Base-by-base conservation (phyloP, 768 basidiomycete species). In the Hygrocybe punicea region DNA sequence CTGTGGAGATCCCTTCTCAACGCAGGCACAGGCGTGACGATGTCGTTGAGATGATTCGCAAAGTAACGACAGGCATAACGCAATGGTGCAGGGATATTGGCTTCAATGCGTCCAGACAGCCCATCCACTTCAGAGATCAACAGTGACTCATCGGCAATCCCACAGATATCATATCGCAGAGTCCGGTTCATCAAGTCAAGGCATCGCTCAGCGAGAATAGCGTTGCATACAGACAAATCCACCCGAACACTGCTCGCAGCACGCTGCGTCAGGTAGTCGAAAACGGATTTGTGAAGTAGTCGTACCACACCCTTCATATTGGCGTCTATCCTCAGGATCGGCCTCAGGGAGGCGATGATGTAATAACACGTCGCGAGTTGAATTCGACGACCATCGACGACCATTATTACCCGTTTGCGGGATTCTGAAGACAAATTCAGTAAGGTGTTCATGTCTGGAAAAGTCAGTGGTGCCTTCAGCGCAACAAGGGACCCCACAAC, bases 31-130 rank as follows among this genome's bases (percentile, higher is more conserved):
- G 46, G 46, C 14, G 46, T 17, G 19, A 29, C 6, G 21, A 24
- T 48, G 25, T 48, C n/a, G 14, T 48, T 48, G 46, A 48, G 46
- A 24, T 48, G 46, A 29, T 21, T 3, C 19, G 46, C 25, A 29
- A 48, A 48, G 46, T 48, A 48, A 48, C 14, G 46, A 29, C 46
- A 48, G 46, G 46, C 46, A 48, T 48, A 48, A n/a, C n/a, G 21
- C 46, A 48, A 48, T 21, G 46, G n/a, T 14, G 3, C 46, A 17
- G 19, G 46, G 25, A 48, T 48, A 29, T 29, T 23, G 13, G 19
- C 46, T 16, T 29, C 4, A 48, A 48, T 48, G 46, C 46, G n/a
- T 48, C 46, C 46, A 48, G 46, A 48, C 19, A 48, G 23, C n/a
- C 23, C 46, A 23, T 48, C 46, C 7, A 48, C 46, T 48, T 48